Conservation (phyloP, 257 asterid genomes). For the Plectranthus barbatus region DNA sequence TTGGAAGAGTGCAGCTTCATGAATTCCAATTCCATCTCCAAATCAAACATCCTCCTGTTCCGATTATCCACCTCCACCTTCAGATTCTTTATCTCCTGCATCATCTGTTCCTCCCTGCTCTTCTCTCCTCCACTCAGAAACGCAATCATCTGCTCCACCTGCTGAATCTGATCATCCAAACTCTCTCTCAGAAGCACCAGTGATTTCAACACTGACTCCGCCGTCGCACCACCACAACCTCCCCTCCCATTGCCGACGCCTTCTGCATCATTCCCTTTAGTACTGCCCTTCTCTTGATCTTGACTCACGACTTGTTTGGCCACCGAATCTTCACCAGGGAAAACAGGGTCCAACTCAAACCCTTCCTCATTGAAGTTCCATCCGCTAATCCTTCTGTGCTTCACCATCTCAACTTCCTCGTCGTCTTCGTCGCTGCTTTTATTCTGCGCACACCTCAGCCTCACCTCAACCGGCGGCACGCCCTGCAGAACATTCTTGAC, state of each 20-base stretch:
- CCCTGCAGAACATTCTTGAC: slow-evolving; percentile 60
- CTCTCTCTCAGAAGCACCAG: slow-evolving; percentile 41
- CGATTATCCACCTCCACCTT: slow-evolving; percentile 46
- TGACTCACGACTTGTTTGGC: slow-evolving; percentile 4
- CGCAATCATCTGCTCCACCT: slow-evolving; percentile 40
- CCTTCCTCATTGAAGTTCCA: slow-evolving; percentile 79
- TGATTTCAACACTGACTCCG: slow-evolving; percentile 29
- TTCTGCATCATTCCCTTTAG: slow-evolving; percentile 6
- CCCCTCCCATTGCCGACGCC: neutral
- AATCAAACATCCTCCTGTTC: slow-evolving; percentile 39
- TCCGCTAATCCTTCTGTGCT: slow-evolving; percentile 71
- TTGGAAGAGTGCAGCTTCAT: slow-evolving; percentile 30
- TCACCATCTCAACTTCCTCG: slow-evolving; percentile 27
- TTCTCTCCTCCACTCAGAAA: slow-evolving; percentile 24
- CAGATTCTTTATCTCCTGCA: slow-evolving; percentile 36
- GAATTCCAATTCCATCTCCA: slow-evolving; percentile 52
- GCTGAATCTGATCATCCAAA: slow-evolving; percentile 46
- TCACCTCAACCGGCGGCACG: slow-evolving; percentile 56
- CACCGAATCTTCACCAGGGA: slow-evolving; percentile 17
- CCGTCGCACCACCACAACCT: neutral
- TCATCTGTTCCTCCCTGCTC: slow-evolving; percentile 38
- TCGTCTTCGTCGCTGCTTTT: neutral
- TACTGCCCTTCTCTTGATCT: slow-evolving; percentile 14
- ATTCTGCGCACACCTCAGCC: slow-evolving; percentile 23
- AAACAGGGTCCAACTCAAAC: slow-evolving; percentile 66